Conservation (phyloP, 257 asterid genomes). For the Solanum pinnatisectum region DNA sequence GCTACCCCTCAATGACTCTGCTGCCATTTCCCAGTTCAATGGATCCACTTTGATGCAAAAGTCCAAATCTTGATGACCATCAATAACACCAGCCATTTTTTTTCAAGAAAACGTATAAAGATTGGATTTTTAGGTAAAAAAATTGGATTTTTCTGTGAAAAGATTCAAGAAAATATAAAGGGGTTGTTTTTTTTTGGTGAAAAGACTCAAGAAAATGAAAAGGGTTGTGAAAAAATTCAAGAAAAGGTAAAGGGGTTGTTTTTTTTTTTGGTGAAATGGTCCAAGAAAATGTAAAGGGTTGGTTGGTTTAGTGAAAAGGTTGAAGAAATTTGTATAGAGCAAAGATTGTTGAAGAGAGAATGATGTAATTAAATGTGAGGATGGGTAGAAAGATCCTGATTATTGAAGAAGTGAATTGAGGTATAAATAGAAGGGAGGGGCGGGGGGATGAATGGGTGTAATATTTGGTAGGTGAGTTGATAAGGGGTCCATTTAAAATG, state of each 20-base stretch:
- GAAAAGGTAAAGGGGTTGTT: not conserved
- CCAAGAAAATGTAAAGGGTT: not conserved
- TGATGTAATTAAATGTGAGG: not conserved
- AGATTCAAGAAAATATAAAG: not conserved
- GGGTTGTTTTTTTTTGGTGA: not conserved
- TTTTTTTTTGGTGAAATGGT: not conserved
- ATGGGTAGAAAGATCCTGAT: not conserved
- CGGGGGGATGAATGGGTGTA: not conserved
- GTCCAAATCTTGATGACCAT: slow-evolving; percentile 15
- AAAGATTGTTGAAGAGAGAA: not conserved
- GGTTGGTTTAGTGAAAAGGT: not conserved
- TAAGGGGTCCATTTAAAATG: not conserved
- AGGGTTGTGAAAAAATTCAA: not conserved
- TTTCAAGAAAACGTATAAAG: not conserved
- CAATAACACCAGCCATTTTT: slow-evolving; percentile 16
- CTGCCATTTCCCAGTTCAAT: slow-evolving; percentile 79
- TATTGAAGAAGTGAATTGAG: not conserved
- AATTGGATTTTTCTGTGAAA: not conserved
- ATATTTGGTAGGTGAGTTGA: not conserved
- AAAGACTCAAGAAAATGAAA: not conserved
- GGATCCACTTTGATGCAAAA: slow-evolving; percentile 55
- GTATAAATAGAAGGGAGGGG: not conserved
- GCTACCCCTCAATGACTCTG: slow-evolving; percentile 68
- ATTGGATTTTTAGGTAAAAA: not conserved
- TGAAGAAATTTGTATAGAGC: not conserved